Evolutionary conservation across 805 yeast species (phyloP), one percentile per base, ranked within the genome.

Genomic region (Hanseniaspora valbyensis): DNA sequence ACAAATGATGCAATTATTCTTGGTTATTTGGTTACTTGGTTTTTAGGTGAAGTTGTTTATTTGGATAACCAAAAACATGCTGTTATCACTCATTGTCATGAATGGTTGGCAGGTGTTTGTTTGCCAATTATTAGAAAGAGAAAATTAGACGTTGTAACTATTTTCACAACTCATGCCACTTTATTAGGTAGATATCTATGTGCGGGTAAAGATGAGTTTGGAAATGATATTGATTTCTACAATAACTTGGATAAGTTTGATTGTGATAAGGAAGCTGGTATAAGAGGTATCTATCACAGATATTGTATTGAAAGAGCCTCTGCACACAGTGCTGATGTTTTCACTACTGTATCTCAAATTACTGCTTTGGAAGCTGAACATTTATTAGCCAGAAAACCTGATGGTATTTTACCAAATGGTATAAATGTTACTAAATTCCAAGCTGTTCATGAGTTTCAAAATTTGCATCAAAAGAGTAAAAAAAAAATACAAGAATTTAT

Each of bases 101-200:
- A 90, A 69, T 90, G 98, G 98, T 75, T 90, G 53, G 96, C 98
- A 1, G 96, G 97, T 58, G 88, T 92, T 42, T 95, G 95, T 0
- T 70, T 92, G 54, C 96, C 98, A 0, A 71, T 90, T 52, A 88
- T 96, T 65, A 74, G 95, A 60, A 86, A 86, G 66, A 79, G 97
- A 61, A 77, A 87, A 60, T 81, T 90, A 53, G 98, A 90, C 61
- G 88, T 87, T 54, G 87, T 95, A 53, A 89, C 98, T 24, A 83
- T 90, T 55, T 90, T 90, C 73, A 90, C 98, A 36, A 90, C 98
- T 21, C 98, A 90, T 66, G 98, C 98, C 2, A 90, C 98, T 10
- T 71, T 90, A 55, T 74, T 92, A 56, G 98, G 98, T 38, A 78
- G 98, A 58, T 90, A 90, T 64, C 69, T 90, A 55, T 90, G 97